Evolutionary conservation across 768 basidiomycete genomes (phyloP), one percentile per base, ranked within the genome.

Genomic region (Lactarius hatsudake): DNA sequence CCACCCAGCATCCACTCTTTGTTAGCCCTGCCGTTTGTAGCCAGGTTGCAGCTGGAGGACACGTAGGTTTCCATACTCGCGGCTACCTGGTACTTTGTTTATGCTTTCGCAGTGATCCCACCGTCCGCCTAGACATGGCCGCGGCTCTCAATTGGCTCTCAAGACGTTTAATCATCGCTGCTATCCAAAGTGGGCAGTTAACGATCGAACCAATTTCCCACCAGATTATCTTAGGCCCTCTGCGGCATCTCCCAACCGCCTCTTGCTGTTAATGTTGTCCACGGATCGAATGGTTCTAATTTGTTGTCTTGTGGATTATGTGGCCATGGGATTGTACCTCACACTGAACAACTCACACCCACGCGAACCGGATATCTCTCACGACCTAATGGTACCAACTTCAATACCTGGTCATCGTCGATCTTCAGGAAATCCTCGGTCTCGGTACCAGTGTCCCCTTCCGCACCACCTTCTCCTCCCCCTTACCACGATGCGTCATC

Each of bases 81-180:
- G 58, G 57, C 68, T 62, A 74, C 64, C 70, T 42, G 17, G 26
- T 28, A 56, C 51, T 54, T n/a, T 67, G 55, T 61, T 75, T 9
- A 74, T 64, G 45, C 34, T 32, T 66, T 65, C 66, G 5, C 75
- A 94, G 95, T 28, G 96, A 99, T 72, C 93, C 96, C 0, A 93
- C 95, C 0, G 80, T 97, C 36, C 88, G 97, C 10, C 83, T 99
- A 20, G 97, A 98, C 74, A 80, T 92, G n/a, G 95, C 97, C 0
- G 94, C 96, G 0, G 92, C 94, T 15, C 80, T 99, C 40, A 95
- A 93, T 73, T 98, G 93, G 92, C 82, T 98, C n/a, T 90, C 91
- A 18, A 85, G 95, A 32, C 87, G 94, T 34, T 87, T 88, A 5
- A 90, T 98, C 28, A 82, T 88, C 4, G 78, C 86, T 30, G 96